A percentile compares a stretch with the other conserved stretches of the same genome.
These are phyloP conservation scores for Talaromyces sp. DNA, from an alignment of 2,329 filamentous ascomycete species.

Conservation along the genomic window DNA sequence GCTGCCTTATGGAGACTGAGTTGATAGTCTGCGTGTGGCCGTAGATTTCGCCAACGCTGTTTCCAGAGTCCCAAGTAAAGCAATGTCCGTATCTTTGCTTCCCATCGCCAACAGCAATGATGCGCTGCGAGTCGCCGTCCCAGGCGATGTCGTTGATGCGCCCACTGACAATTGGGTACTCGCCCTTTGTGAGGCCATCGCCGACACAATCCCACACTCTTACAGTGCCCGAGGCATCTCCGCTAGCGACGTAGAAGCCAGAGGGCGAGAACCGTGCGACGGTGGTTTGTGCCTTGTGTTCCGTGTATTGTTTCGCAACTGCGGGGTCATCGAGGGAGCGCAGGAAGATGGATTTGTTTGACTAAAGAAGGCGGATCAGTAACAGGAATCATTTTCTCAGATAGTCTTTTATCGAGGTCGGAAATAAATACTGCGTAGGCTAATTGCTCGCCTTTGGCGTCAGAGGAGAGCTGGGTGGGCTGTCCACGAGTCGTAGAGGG, in stretches of 20 bases:
- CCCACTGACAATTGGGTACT: constrained; percentile 91
- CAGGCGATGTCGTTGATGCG: constrained; percentile 95
- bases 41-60: constrained; percentile 88
- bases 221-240: constrained; percentile 78
- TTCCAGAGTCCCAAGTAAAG: constrained; percentile 92
- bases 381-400: neutral
- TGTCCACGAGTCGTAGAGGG: constrained; percentile 80
- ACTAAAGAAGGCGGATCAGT: constrained; percentile 47
- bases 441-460: constrained; percentile 84
- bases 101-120: constrained; percentile 93
- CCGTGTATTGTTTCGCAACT: constrained; percentile 81
- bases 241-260: constrained; percentile 90
- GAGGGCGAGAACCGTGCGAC: constrained; percentile 92
- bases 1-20: constrained; percentile 79
- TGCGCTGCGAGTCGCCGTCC: constrained; percentile 93
- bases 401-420: neutral
- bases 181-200: constrained; percentile 83
- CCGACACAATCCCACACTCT: constrained; percentile 87
- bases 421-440: constrained; percentile 71
- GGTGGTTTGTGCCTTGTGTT: constrained; percentile 82
- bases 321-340: constrained; percentile 89
- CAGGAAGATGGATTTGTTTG: constrained; percentile 93
- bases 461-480: constrained; percentile 81
- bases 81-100: constrained; percentile 91
- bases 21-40: constrained; percentile 92